A percentile compares a stretch with the other conserved stretches of the same genome.
Evolutionary conservation across 78 protist species (phyloP).

Genomic region (Dictyostelium brefeldianum): DNA sequence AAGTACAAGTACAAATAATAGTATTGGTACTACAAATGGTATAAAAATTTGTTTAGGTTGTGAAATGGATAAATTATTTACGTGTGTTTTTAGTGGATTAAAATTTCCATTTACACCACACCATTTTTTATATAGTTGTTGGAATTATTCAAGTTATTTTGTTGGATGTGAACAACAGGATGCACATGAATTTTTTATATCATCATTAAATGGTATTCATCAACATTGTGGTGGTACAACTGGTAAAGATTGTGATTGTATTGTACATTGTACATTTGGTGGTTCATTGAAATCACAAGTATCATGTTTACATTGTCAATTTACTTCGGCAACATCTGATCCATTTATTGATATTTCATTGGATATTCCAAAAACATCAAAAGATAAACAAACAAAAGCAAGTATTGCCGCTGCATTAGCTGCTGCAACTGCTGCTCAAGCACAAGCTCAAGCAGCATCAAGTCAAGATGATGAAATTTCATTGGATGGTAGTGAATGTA

Average conservation of each 20-base stretch:
- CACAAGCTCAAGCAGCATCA: background rate
- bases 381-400: background rate
- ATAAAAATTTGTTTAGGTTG: slow-evolving; percentile 84
- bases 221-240: slow-evolving; percentile 72
- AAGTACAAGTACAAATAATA: slow-evolving; percentile 6
- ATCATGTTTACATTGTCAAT: slow-evolving; percentile 44
- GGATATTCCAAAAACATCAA: slow-evolving; percentile 60
- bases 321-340: slow-evolving; percentile 64
- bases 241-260: slow-evolving; percentile 77
- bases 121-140: slow-evolving; percentile 79
- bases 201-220: slow-evolving; percentile 85
- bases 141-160: slow-evolving; percentile 79
- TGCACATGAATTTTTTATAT: slow-evolving; percentile 94
- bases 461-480: background rate
- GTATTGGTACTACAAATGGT: background rate
- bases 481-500: slow-evolving; percentile 6
- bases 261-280: slow-evolving; percentile 77
- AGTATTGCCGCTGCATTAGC: background rate
- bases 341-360: slow-evolving; percentile 81
- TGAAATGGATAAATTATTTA: slow-evolving; percentile 79
- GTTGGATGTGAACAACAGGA: slow-evolving; percentile 94
- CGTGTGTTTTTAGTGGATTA: slow-evolving; percentile 74
- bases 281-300: slow-evolving; percentile 72
- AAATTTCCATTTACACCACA: slow-evolving; percentile 80
- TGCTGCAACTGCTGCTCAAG: background rate